Percentiles rank a stretch among this genome's conserved stretches.
These are phyloP conservation scores for Pichia paraexigua DNA, from an alignment of 805 yeast genomes.

Conservation along the genomic window DNA sequence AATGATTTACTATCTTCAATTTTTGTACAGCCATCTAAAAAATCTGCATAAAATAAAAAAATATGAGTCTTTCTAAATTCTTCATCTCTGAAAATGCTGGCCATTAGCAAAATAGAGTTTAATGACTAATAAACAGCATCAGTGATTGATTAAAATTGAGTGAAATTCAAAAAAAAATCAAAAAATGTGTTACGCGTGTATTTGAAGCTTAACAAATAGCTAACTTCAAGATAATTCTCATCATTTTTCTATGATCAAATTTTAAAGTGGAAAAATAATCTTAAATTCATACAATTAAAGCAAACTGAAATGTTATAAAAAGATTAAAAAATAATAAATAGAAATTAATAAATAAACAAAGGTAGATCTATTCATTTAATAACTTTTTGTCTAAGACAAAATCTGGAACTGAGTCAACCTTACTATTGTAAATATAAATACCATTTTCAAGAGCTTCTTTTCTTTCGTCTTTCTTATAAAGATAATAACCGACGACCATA, in stretches of 20 bases:
- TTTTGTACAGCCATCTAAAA: neutral
- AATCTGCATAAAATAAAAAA: constrained; percentile 4
- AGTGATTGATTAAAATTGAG: no score
- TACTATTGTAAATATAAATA: constrained; percentile 37
- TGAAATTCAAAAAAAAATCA: no score
- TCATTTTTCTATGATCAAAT: no score
- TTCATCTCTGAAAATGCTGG: neutral
- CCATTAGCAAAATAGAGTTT: neutral
- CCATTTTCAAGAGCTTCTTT: constrained; percentile 39
- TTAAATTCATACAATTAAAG: no score
- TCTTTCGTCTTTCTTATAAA: constrained; percentile 47
- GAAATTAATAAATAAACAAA: no score
- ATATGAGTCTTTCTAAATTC: neutral
- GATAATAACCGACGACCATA: constrained; percentile 18
- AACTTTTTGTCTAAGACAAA: neutral
- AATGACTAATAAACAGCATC: no score
- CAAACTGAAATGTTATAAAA: no score
- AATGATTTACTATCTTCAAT: neutral
- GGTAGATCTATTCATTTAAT: neutral
- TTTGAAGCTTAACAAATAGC: no score
- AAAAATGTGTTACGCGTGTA: no score
- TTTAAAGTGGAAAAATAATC: no score
- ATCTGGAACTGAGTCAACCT: neutral
- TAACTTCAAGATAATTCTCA: no score
- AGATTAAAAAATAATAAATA: no score